Conservation (phyloP, 1,139 yeast species). For the Kodamaea ohmeri region DNA sequence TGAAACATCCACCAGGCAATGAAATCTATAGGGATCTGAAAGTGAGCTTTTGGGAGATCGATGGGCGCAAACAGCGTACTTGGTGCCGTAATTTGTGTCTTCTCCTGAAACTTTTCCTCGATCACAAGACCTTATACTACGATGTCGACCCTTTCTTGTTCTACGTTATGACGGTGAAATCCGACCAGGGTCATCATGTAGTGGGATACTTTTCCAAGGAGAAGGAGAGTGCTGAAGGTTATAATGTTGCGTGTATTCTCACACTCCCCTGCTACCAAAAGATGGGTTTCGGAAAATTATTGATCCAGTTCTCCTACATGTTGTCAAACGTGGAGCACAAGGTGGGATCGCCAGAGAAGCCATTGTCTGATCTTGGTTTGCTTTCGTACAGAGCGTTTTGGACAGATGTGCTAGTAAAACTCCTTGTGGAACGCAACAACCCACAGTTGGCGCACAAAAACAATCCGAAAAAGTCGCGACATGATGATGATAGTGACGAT, state of each 20-base stretch:
- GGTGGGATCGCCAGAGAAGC: slow-evolving; percentile 96
- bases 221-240: slow-evolving; percentile 93
- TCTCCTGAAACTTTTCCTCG: slow-evolving; percentile 81
- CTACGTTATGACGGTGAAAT: slow-evolving; percentile 89
- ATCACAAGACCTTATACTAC: slow-evolving; percentile 91
- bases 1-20: slow-evolving; percentile 96
- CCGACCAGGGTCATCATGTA: slow-evolving; percentile 86
- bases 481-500: slow-evolving; percentile 22
- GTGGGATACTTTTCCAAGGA: slow-evolving; percentile 97
- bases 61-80: slow-evolving; percentile 90
- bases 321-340: slow-evolving; percentile 83
- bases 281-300: slow-evolving; percentile 86
- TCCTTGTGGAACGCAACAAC: slow-evolving; percentile 61
- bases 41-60: slow-evolving; percentile 85
- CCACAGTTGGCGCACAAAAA: slow-evolving; percentile 41
- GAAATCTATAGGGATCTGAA: slow-evolving; percentile 88
- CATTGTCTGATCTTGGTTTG: slow-evolving; percentile 89
- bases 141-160: slow-evolving; percentile 97
- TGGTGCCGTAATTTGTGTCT: slow-evolving; percentile 96
- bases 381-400: slow-evolving; percentile 93
- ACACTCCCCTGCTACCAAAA: slow-evolving; percentile 96
- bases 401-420: slow-evolving; percentile 83
- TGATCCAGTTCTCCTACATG: slow-evolving; percentile 92
- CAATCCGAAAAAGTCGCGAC: slow-evolving; percentile 22
- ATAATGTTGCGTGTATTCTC: slow-evolving; percentile 94